Evolutionary conservation across 1,284 basidiomycete genomes (phyloP), one percentile per base, ranked within the genome.

Genomic region (Coriolopsis trogii): DNA sequence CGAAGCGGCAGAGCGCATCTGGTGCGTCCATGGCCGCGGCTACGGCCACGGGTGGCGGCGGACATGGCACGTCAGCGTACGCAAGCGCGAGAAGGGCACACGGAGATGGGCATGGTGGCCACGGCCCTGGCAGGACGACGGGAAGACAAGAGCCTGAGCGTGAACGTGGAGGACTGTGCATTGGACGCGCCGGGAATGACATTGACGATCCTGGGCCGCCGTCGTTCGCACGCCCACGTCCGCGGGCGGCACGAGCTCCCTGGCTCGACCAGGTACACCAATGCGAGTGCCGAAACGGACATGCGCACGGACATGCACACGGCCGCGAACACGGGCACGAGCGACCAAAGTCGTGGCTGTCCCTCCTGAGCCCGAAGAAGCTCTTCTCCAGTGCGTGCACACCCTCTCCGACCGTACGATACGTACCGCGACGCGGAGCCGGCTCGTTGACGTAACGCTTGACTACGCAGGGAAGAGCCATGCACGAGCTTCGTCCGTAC

Each of bases 301-400:
- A 33, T 33, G 31, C 15, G 9, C 6, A 33, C 16, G 31, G 31
- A 16, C 31, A 33, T 33, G 13, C 15, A 10, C 8, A 34, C 2
- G 8, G 33, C 4, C 4, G 13, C 20, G 33, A 10, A 18, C 4
- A 34, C 13, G 12, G 33, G 13, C 9, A 16, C 33, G n/a, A 36
- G 33, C 49, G 49, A 30, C 44, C 43, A 21, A 25, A 28, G 37
- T 60, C 58, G 45, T 56, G 59, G 51, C 45, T 63, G 16, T 55
- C 55, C 37, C 24, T 51, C 10, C 21, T 49, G 24, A 46, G 42
- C 37, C 59, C 58, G 40, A 48, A 46, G 41, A 53, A 45, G 48
- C 51, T 55, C 25, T 54, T 61, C n/a, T n/a, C n/a, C 43, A 51
- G 59, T 60, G 51, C 51, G 58, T 55, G 37, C 21, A 38, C 30